phyloP scores from a whole-genome alignment of 2,329 filamentous ascomycete species.

The Escovopsis weberi region DNA sequence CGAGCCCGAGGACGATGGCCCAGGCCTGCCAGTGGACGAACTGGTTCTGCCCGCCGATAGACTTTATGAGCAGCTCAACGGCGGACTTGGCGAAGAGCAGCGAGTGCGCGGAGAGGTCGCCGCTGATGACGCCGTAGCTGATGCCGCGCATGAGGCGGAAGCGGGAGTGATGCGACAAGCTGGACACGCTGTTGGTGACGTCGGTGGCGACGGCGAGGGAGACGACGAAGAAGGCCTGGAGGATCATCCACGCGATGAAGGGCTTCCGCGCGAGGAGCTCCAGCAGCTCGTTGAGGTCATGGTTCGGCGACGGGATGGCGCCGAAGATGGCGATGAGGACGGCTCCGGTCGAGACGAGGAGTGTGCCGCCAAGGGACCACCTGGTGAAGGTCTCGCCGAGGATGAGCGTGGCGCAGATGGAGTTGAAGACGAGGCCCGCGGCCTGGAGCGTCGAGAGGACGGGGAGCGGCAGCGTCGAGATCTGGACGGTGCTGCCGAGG shows the following conservation, averaged over 20 bases:
- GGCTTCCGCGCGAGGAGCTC: conserved; percentile 55
- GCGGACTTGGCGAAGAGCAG: conserved; percentile 91
- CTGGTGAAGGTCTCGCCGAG: conserved; percentile 86
- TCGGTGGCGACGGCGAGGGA: conserved; percentile 51
- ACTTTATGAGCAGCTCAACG: conserved; percentile 81
- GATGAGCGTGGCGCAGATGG: conserved; percentile 87
- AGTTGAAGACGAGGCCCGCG: conserved; percentile 95
- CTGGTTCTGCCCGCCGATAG: conserved; percentile 76
- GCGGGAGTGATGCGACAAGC: conserved; percentile 43
- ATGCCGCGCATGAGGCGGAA: conserved; percentile 69
- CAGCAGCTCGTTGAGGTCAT: conserved; percentile 71
- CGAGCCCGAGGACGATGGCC: conserved; percentile 71
- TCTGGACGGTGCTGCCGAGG: conserved; percentile 90
- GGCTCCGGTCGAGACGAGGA: conserved; percentile 79
- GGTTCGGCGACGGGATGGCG: conserved; percentile 82
- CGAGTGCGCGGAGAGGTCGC: conserved; percentile 85
- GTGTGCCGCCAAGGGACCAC: conserved; percentile 81
- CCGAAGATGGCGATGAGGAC: conserved; percentile 87
- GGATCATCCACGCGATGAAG: conserved; percentile 81
- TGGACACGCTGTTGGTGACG: conserved; percentile 35
- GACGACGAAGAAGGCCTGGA: conserved; percentile 60
- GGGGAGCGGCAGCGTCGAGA: conserved; percentile 85
- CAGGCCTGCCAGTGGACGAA: conserved; percentile 94
- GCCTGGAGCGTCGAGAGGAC: conserved; percentile 92
- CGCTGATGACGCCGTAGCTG: conserved; percentile 78